phyloP scores from a whole-genome alignment of 129 eudicot genomes.

The Gnaphalium uliginosum region DNA sequence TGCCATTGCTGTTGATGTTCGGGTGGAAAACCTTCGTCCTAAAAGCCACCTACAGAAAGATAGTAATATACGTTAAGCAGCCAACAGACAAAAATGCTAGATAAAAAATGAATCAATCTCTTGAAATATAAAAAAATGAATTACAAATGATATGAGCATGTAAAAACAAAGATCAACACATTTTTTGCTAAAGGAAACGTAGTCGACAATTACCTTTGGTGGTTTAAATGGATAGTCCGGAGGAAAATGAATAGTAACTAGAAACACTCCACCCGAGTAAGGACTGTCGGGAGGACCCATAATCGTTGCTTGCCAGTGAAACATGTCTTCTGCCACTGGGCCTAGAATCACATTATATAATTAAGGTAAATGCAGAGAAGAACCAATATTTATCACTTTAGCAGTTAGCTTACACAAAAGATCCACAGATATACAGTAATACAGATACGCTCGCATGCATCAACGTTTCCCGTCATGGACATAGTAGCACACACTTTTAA shows the following conservation, averaged over 20 bases:
- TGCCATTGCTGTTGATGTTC: conserved; percentile 60
- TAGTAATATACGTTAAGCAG: not conserved
- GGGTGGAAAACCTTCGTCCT: conserved; percentile 66
- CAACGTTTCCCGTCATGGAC: not conserved
- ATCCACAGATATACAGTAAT: not conserved
- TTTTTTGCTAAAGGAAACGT: not conserved
- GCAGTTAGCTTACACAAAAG: conserved; percentile 3
- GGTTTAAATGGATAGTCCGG: conserved; percentile 84
- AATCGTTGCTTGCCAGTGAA: conserved; percentile 82
- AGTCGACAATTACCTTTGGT: conserved; percentile 53
- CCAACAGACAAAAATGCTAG: not conserved
- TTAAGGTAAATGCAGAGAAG: conserved; percentile 1
- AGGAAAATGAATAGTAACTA: conserved; percentile 73
- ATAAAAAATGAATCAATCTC: not conserved
- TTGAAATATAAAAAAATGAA: not conserved
- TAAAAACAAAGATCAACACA: not conserved
- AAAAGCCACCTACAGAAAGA: conserved; percentile 51
- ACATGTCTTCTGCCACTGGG: conserved; percentile 87
- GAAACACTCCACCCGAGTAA: conserved; percentile 73
- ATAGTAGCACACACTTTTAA: not conserved
- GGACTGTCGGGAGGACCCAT: conserved; percentile 88
- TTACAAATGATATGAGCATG: conserved; percentile 2
- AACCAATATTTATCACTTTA: not conserved
- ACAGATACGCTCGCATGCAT: not conserved
- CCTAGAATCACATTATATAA: conserved; percentile 36